Evolutionary conservation across 192 early-diverging fungal genomes (phyloP).

Genomic region (Spizellomyces sp.): DNA sequence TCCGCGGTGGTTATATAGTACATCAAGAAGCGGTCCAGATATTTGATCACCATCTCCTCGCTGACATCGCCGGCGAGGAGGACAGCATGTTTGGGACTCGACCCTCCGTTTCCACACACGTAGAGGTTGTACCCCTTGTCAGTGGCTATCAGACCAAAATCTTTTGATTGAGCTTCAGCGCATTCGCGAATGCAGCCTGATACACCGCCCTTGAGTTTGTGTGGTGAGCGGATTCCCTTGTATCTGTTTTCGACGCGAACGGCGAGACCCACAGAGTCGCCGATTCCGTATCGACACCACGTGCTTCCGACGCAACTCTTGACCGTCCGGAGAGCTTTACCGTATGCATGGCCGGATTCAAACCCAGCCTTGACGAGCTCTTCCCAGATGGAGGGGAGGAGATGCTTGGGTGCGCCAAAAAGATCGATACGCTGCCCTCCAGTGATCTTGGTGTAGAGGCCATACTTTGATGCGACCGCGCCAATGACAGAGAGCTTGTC

Average conservation of each 20-base stretch:
- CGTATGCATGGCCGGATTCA: slow-evolving; percentile 72
- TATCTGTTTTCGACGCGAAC: slow-evolving; percentile 66
- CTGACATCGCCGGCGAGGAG: slow-evolving; percentile 56
- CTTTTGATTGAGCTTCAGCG: slow-evolving; percentile 44
- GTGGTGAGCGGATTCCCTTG: slow-evolving; percentile 69
- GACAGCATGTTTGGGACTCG: slow-evolving; percentile 68
- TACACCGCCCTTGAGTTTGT: slow-evolving; percentile 70
- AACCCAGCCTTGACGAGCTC: slow-evolving; percentile 62
- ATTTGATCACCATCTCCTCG: slow-evolving; percentile 55
- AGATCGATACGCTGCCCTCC: slow-evolving; percentile 70
- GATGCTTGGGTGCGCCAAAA: slow-evolving; percentile 69
- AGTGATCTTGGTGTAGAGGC: slow-evolving; percentile 69
- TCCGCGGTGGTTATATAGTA: slow-evolving; percentile 72
- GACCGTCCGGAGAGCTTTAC: slow-evolving; percentile 69
- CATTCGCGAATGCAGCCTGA: slow-evolving; percentile 71
- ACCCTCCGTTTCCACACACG: slow-evolving; percentile 70
- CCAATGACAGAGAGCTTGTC: slow-evolving; percentile 65
- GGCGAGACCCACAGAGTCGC: slow-evolving; percentile 71
- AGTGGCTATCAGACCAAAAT: slow-evolving; percentile 66
- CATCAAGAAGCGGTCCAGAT: slow-evolving; percentile 70
- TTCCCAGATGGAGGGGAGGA: slow-evolving; percentile 70
- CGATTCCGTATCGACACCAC: slow-evolving; percentile 70
- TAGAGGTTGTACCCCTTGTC: slow-evolving; percentile 74
- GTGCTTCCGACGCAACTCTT: slow-evolving; percentile 69
- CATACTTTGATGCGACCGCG: slow-evolving; percentile 64